Evolutionary conservation across 73 alveolate genomes (phyloP).

Genomic region (Tetrahymena elliotti): DNA sequence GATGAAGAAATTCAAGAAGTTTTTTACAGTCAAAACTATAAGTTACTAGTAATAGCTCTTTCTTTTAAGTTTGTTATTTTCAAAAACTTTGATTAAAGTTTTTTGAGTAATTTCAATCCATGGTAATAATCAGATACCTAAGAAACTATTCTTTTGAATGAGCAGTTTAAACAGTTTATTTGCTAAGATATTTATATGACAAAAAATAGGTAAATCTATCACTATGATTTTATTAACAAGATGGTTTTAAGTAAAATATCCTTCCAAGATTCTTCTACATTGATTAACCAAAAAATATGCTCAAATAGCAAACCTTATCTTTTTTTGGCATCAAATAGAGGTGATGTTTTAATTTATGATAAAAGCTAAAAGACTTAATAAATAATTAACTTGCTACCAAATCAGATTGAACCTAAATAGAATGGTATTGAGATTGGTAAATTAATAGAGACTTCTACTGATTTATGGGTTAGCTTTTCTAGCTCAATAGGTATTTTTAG

Average conservation of each 20-base stretch:
- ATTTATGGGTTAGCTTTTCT: not conserved
- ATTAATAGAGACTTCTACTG: not conserved
- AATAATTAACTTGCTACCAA: not conserved
- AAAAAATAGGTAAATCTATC: not conserved
- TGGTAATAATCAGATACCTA: not conserved
- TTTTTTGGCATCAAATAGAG: not conserved
- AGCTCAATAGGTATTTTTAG: not conserved
- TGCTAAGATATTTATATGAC: not conserved
- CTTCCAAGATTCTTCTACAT: not conserved
- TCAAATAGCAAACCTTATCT: not conserved
- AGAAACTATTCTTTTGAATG: not conserved
- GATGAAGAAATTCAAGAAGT: not conserved
- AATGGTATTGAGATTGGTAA: not conserved
- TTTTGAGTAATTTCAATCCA: not conserved
- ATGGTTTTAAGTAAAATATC: not conserved
- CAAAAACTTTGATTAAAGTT: not conserved
- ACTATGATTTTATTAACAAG: not conserved
- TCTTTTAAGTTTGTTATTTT: not conserved
- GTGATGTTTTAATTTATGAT: not conserved
- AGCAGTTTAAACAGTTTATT: not conserved
- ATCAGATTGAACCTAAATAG: not conserved
- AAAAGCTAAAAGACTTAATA: not conserved
- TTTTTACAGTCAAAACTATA: not conserved
- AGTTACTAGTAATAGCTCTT: not conserved
- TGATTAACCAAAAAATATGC: not conserved